Evolutionary conservation across 306 rosid genomes (phyloP).

Genomic region (Vigna reflexopilosa): DNA sequence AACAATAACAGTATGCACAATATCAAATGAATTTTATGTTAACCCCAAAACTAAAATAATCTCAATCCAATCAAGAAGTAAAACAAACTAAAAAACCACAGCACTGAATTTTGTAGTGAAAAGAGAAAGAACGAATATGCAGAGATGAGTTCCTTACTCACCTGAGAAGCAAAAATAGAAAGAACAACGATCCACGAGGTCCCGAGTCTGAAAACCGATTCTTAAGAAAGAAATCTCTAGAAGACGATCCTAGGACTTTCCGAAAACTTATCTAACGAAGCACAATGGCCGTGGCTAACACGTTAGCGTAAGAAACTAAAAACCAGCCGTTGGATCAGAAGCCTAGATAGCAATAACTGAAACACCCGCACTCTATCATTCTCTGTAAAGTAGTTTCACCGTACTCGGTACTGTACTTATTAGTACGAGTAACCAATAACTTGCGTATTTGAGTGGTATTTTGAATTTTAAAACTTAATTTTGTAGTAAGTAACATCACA

Average conservation of each 20-base stretch:
- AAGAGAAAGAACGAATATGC: neutral
- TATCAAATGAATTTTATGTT: neutral
- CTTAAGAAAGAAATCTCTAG: conserved; percentile 18
- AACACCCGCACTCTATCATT: neutral
- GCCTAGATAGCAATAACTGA: neutral
- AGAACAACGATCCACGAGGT: neutral
- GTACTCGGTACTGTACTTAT: neutral
- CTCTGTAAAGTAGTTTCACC: neutral
- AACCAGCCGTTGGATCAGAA: neutral
- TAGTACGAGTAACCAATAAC: neutral
- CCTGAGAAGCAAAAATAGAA: conserved; percentile 28
- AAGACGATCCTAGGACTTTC: conserved; percentile 17
- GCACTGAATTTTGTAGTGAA: neutral
- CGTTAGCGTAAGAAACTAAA: neutral
- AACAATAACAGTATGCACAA: neutral
- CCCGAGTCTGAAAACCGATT: conserved; percentile 29
- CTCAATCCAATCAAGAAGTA: neutral
- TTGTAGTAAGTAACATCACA: neutral
- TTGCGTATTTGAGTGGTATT: too few species aligned
- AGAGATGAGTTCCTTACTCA: conserved; percentile 38
- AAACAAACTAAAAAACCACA: conserved; percentile 22
- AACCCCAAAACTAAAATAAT: conserved; percentile 9
- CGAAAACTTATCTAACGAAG: conserved; percentile 37
- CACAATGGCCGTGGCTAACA: neutral
- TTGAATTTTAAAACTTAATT: too few species aligned